Evolutionary conservation across 306 rosid genomes (phyloP), one percentile per base, ranked within the genome.

Genomic region (Lagenaria siceraria): DNA sequence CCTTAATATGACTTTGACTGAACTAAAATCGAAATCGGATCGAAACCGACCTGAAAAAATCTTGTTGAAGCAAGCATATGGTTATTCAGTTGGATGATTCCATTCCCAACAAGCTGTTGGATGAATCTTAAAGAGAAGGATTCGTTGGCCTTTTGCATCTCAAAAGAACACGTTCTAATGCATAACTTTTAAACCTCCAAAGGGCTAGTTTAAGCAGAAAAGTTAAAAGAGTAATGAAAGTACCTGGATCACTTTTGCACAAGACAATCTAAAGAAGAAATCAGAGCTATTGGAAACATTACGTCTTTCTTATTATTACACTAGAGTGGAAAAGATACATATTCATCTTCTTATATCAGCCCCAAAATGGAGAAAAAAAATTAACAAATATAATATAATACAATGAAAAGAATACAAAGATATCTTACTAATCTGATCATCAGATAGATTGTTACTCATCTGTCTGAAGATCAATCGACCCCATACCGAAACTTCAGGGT

Each of bases 361-460:
- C 81, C 69, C 77, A 75, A 78, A 56, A 69, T 82, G 81, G 65
- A 66, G 80, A 52, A 63, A 81, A 61, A 64, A 81, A 87, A 87
- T 86, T 70, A 87, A 88, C 83, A 85, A 87, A 86, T 84, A 90
- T 87, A 86, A 85, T 84, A 90, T 88, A 81, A 83, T 81, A 55
- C 79, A 76, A 76, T 76, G 69, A 22, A 85, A 86, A 64, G 81
- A 87, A 83, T 63, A 79, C 86, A 83, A 59, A 54, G 51, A 52
- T 79, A 68, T 59, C 59, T 66, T 74, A 55, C 83, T 84, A 74
- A 79, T 76, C 78, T 56, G 60, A 81, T 80, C 89, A 79, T 77
- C 81, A 78, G 51, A 64, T 75, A 82, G 40, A 51, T 18, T 51
- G 53, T 43, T 68, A 71, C 63, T 86, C 74, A 78, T 83, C 81